Percentiles rank a stretch among this genome's conserved stretches.
These are phyloP conservation scores for Ceratobasidium sp. DNA, from an alignment of 1,284 basidiomycete genomes.

Conservation along the genomic window DNA sequence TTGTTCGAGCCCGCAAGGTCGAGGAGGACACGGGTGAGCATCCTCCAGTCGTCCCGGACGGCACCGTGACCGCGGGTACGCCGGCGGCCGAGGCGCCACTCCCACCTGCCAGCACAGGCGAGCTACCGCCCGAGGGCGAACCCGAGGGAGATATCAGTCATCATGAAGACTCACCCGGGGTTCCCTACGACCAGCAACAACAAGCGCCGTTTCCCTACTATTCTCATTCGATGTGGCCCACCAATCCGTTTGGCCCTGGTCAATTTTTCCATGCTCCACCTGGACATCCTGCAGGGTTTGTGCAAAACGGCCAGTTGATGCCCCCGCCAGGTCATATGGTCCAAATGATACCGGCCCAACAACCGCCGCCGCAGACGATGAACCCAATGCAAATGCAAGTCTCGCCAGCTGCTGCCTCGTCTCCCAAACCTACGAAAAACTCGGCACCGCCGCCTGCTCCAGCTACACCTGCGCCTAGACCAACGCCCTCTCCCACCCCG, in stretches of 20 bases:
- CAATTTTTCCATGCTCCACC: slow-evolving; percentile 32
- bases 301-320: slow-evolving; percentile 31
- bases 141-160: slow-evolving; percentile 7
- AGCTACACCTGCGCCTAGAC: slow-evolving; percentile 48
- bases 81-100: slow-evolving; percentile 65
- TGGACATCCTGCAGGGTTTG: slow-evolving; percentile 11
- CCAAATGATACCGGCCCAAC: slow-evolving; percentile 21
- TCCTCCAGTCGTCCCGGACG: slow-evolving; percentile 49
- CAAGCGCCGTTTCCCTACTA: slow-evolving; percentile 23
- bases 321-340: slow-evolving; percentile 26
- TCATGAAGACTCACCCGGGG: slow-evolving; percentile 50
- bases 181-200: slow-evolving; percentile 57
- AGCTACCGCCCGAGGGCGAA: not conserved
- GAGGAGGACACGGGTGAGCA: slow-evolving; percentile 77
- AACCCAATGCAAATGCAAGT: slow-evolving; percentile 39
- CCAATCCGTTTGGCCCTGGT: slow-evolving; percentile 9
- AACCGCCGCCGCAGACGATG: slow-evolving; percentile 31
- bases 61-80: slow-evolving; percentile 65
- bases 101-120: not conserved
- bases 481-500: slow-evolving; percentile 18
- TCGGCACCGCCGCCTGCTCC: slow-evolving; percentile 58
- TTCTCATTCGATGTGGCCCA: slow-evolving; percentile 6
- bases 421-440: slow-evolving; percentile 19
- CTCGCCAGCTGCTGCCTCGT: slow-evolving; percentile 52
- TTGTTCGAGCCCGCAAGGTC: slow-evolving; percentile 77